These are phyloP conservation scores for Plasmodium vivax DNA, from an alignment of 169 alveolate genomes.

Conservation along the genomic window DNA sequence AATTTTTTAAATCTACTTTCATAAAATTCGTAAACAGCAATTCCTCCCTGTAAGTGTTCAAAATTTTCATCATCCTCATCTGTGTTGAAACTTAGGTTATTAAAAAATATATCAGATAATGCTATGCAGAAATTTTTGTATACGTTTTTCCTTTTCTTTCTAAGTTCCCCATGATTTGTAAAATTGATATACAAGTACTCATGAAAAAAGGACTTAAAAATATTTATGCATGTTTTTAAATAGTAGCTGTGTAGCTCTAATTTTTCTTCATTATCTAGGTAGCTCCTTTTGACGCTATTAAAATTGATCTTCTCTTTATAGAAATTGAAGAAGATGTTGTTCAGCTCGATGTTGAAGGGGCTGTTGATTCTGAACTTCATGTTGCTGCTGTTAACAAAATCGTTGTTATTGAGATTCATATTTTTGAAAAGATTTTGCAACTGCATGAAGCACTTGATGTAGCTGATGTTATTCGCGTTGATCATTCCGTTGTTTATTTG, in stretches of 20 bases:
- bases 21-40: constrained; percentile 48
- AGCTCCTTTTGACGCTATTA: constrained; percentile 15
- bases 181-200: constrained; percentile 58
- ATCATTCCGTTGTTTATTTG: constrained; percentile 11
- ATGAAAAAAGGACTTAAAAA: constrained; percentile 52
- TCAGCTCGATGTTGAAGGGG: constrained; percentile 36
- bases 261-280: constrained; percentile 45
- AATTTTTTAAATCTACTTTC: constrained; percentile 39
- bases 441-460: constrained; percentile 14
- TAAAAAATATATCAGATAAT: constrained; percentile 47
- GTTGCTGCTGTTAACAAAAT: background rate
- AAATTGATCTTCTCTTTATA: constrained; percentile 36
- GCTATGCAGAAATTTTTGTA: constrained; percentile 67
- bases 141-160: constrained; percentile 41
- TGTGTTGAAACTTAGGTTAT: constrained; percentile 42
- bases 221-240: constrained; percentile 40
- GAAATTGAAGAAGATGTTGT: constrained; percentile 24
- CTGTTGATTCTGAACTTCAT: background rate
- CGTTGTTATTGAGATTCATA: background rate
- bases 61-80: constrained; percentile 52
- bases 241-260: constrained; percentile 44
- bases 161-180: constrained; percentile 29
- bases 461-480: constrained; percentile 17
- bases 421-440: background rate
- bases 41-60: constrained; percentile 58